Conservation (phyloP, 2,329 filamentous ascomycete species). For the Helotiales sp. region DNA sequence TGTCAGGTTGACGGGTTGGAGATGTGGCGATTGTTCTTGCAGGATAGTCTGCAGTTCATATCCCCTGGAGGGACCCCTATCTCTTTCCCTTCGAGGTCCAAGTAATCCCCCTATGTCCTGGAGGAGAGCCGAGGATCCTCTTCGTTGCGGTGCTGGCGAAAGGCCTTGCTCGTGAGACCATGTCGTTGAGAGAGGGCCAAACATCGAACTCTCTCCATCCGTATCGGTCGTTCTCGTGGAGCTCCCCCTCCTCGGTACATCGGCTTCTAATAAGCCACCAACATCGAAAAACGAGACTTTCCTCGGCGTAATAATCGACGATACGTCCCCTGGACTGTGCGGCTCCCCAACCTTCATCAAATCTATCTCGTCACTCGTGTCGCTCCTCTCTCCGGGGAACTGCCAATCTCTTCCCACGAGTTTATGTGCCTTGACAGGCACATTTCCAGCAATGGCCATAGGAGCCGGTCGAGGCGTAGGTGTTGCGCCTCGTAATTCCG, state of each 20-base stretch:
- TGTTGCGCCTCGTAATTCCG: constrained; percentile 51
- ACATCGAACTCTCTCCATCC: constrained; percentile 37
- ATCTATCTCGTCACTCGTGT: constrained; percentile 50
- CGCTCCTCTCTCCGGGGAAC: constrained; percentile 37
- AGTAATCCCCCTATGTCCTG: constrained; percentile 63
- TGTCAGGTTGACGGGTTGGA: constrained; percentile 27
- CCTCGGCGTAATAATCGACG: constrained; percentile 54
- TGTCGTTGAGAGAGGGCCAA: constrained; percentile 26
- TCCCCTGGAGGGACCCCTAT: constrained; percentile 20
- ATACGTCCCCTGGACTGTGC: constrained; percentile 33
- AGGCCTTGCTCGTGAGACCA: constrained; percentile 39
- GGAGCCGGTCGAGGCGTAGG: constrained; percentile 40
- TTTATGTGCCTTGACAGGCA: constrained; percentile 33
- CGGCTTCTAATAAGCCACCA: constrained; percentile 72
- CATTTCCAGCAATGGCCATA: constrained; percentile 39
- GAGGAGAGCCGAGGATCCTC: constrained; percentile 62
- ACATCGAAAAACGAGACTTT: constrained; percentile 85
- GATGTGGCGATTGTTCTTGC: constrained; percentile 29
- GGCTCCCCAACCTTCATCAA: constrained; percentile 41
- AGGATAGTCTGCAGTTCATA: constrained; percentile 40
- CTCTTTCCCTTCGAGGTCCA: constrained; percentile 45
- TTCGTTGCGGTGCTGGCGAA: constrained; percentile 51
- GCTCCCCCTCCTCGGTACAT: constrained; percentile 38
- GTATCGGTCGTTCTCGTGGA: constrained; percentile 37
- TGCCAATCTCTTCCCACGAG: constrained; percentile 37